Conservation (phyloP, 345 rosid genomes). For the Salix suchowensis region DNA sequence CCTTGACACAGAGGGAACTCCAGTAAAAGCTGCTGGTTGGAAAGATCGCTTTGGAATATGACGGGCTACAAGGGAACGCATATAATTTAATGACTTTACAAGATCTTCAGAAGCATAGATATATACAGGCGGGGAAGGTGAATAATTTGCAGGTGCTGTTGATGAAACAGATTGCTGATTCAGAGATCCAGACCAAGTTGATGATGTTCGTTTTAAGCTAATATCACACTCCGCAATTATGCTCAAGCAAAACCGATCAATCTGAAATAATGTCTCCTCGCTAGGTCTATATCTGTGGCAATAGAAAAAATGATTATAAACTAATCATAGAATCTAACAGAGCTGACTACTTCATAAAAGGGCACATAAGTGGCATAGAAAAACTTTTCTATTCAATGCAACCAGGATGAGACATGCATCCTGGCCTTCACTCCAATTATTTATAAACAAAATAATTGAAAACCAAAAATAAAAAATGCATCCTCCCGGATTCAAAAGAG, state of each 20-base stretch:
- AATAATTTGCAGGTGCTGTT: conserved; percentile 35
- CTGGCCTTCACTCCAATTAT: neutral
- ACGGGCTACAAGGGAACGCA: conserved; percentile 83
- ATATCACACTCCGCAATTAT: conserved; percentile 70
- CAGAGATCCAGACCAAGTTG: conserved; percentile 42
- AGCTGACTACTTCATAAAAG: neutral
- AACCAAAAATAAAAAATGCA: neutral
- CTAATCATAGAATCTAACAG: conserved; percentile 1
- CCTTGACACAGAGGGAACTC: conserved; percentile 68
- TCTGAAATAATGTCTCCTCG: conserved; percentile 83
- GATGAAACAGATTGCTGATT: conserved; percentile 32
- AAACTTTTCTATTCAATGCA: neutral
- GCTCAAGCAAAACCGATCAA: conserved; percentile 78
- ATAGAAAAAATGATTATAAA: conserved; percentile 11
- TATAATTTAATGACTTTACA: conserved; percentile 91
- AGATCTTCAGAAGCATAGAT: conserved; percentile 79
- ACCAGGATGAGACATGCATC: neutral
- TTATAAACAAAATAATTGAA: neutral
- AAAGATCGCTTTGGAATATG: conserved; percentile 82
- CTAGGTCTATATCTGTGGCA: conserved; percentile 86
- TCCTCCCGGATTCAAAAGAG: neutral
- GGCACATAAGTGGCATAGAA: neutral
- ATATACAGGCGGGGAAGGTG: conserved; percentile 69
- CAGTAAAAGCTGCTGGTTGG: conserved; percentile 86
- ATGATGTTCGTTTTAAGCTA: conserved; percentile 48